phyloP scores from a whole-genome alignment of 2,329 filamentous ascomycete genomes.

The Fusarium verrucosum region DNA sequence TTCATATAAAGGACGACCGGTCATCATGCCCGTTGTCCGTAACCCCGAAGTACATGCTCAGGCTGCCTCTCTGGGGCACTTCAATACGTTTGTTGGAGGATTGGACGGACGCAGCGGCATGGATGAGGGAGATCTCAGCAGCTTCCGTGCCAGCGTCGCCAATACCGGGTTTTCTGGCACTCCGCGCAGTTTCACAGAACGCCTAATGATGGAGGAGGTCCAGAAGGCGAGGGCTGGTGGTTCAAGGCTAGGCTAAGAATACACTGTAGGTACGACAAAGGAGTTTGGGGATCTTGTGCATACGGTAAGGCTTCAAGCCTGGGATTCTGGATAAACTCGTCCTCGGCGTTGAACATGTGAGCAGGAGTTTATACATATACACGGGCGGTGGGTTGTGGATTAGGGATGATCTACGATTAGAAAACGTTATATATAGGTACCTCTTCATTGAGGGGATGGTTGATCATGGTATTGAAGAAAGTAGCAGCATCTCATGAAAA shows the following conservation, averaged over 20 bases:
- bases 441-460: conserved; percentile 20
- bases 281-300: conserved; percentile 41
- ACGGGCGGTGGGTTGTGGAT: conserved; percentile 16
- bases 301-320: conserved; percentile 33
- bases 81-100: conserved; percentile 63
- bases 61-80: conserved; percentile 58
- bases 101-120: conserved; percentile 61
- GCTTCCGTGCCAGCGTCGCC: conserved; percentile 55
- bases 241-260: conserved; percentile 32
- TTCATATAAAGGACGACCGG: conserved; percentile 64
- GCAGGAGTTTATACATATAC: conserved; percentile 37
- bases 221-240: conserved; percentile 43
- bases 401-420: conserved; percentile 20
- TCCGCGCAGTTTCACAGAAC: conserved; percentile 59
- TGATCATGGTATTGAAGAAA: conserved; percentile 13
- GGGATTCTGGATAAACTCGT: conserved; percentile 40
- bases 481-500: neutral
- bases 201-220: conserved; percentile 60
- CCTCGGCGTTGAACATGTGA: conserved; percentile 45
- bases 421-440: conserved; percentile 18
- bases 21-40: conserved; percentile 62
- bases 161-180: conserved; percentile 54
- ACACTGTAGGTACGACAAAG: conserved; percentile 21
- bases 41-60: conserved; percentile 59
- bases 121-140: conserved; percentile 56